Percentiles rank a stretch among this genome's conserved stretches.
Conservation (phyloP, 208 protist genomes). For the Leishmania arabica region DNA sequence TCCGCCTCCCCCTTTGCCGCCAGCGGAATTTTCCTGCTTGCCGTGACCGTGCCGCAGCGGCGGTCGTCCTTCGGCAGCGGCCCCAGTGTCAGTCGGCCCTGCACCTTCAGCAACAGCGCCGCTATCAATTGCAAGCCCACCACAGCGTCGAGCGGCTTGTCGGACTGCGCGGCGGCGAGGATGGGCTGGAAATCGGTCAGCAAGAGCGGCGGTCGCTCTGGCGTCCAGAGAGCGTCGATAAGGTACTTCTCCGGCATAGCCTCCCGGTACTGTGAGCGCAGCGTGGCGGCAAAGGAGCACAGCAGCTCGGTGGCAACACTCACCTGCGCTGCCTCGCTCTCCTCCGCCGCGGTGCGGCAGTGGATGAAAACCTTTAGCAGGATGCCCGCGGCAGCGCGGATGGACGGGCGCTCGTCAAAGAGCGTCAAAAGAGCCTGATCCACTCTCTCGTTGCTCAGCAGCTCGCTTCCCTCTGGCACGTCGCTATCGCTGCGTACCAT, state of each 20-base stretch:
- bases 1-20: conserved; percentile 30
- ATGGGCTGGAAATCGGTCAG: conserved; percentile 63
- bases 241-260: conserved; percentile 86
- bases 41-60: conserved; percentile 11
- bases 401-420: conserved; percentile 89
- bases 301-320: conserved; percentile 68
- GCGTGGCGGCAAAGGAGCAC: conserved; percentile 70
- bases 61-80: conserved; percentile 70
- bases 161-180: conserved; percentile 40
- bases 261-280: conserved; percentile 76
- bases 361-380: conserved; percentile 88
- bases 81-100: conserved; percentile 48
- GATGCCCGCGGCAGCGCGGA: conserved; percentile 79
- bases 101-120: conserved; percentile 62
- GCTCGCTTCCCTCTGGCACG: conserved; percentile 56
- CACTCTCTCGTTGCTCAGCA: conserved; percentile 80
- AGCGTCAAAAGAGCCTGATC: conserved; percentile 78
- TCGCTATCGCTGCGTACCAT: conserved; percentile 72
- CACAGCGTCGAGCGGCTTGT: conserved; percentile 49
- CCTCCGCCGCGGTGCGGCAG: conserved; percentile 61
- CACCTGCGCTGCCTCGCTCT: conserved; percentile 50
- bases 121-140: conserved; percentile 60
- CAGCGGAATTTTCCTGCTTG: conserved; percentile 16
- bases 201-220: conserved; percentile 61
- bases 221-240: conserved; percentile 82